A percentile compares a stretch with the other conserved stretches of the same genome.
phyloP scores from a whole-genome alignment of 257 asterid genomes.

The Capsicum pubescens region DNA sequence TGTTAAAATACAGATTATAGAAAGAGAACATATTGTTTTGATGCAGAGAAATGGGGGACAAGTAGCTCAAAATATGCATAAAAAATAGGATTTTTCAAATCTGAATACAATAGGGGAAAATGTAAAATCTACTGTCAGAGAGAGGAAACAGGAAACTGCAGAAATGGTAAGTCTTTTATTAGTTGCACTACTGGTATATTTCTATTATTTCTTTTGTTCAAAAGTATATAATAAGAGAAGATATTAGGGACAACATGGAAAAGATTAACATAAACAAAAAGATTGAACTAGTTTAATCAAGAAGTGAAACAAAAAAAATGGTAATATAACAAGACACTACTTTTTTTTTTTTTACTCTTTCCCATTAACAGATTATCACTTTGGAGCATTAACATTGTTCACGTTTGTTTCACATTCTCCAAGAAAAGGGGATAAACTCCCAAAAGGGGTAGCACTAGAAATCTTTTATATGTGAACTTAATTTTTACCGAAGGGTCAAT shows the following conservation, averaged over 20 bases:
- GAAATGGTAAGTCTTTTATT: background rate
- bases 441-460: too few relatives aligned
- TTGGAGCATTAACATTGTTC: conserved; percentile 6
- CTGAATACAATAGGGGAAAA: background rate
- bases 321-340: background rate
- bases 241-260: background rate
- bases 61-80: conserved; percentile 5
- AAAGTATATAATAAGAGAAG: background rate
- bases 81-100: conserved; percentile 15
- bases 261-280: background rate
- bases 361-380: background rate
- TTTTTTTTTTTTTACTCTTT: background rate
- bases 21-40: background rate
- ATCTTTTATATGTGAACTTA: too few relatives aligned
- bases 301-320: background rate
- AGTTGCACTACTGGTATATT: background rate
- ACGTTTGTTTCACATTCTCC: background rate
- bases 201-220: background rate
- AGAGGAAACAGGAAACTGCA: conserved; percentile 26
- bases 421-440: too few relatives aligned
- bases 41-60: conserved; percentile 26
- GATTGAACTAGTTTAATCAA: background rate
- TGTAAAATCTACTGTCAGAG: background rate
- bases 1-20: background rate
- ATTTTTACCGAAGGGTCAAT: too few relatives aligned